Evolutionary conservation across 805 yeast genomes (phyloP).

Genomic region (Groenewaldozyma salmanticensis): DNA sequence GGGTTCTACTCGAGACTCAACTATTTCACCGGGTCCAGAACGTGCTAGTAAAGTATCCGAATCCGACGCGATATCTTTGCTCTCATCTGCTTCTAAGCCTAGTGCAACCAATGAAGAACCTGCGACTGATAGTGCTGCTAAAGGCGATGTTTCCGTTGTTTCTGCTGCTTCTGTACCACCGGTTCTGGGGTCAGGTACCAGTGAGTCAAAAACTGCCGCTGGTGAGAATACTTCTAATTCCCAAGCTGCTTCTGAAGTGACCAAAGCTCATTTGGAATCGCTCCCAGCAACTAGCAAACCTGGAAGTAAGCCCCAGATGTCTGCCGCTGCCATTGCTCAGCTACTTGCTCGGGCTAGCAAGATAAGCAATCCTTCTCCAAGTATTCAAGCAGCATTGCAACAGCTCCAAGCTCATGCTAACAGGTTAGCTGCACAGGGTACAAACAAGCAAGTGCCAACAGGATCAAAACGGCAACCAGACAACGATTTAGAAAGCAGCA

Average conservation of each 20-base stretch:
- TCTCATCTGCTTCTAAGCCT: no score
- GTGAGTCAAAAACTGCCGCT: slow-evolving; percentile 2
- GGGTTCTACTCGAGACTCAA: no score
- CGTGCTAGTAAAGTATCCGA: no score
- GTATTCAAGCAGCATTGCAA: slow-evolving; percentile 25
- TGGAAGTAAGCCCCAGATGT: slow-evolving; percentile 16
- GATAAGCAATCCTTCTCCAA: slow-evolving; percentile 27
- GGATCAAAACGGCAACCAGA: slow-evolving; percentile 1
- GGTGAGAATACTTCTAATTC: slow-evolving; percentile 1
- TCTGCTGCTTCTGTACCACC: slow-evolving; percentile 5
- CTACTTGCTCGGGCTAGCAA: slow-evolving; percentile 28
- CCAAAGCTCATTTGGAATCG: slow-evolving; percentile 1
- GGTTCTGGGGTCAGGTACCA: slow-evolving; percentile 2
- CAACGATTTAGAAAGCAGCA: slow-evolving; percentile 6
- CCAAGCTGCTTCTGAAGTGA: slow-evolving; percentile 1
- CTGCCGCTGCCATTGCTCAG: slow-evolving; percentile 26
- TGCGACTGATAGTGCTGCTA: slow-evolving; percentile 2
- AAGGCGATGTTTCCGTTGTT: slow-evolving; percentile 5
- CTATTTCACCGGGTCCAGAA: no score
- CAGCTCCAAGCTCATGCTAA: slow-evolving; percentile 26
- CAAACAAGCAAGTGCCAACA: not conserved
- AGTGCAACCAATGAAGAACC: no score
- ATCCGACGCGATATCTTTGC: no score
- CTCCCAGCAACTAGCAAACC: not conserved
- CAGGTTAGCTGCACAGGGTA: slow-evolving; percentile 8